Percentiles rank a stretch among this genome's conserved stretches.
phyloP scores from a whole-genome alignment of 164 flowering plant genomes.

The Cinnamomum chago region DNA sequence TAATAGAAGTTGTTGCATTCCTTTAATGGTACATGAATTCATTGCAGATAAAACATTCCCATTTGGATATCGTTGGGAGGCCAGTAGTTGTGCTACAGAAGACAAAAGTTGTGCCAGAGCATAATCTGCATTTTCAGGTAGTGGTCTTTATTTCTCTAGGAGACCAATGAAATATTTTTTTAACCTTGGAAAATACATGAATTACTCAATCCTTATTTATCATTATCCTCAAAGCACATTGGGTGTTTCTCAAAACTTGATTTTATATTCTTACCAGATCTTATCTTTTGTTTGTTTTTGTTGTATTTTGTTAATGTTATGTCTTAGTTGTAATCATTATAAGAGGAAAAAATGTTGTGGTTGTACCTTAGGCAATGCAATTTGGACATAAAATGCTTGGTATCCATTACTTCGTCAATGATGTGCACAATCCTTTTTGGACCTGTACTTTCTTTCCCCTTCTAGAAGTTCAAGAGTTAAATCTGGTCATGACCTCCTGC shows the following conservation, averaged over 20 bases:
- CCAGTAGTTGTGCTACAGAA: conserved; percentile 81
- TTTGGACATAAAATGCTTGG: background rate
- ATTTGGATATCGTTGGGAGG: conserved; percentile 83
- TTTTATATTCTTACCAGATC: background rate
- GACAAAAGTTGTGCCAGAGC: conserved; percentile 79
- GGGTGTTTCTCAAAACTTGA: background rate
- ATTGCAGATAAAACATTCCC: conserved; percentile 70
- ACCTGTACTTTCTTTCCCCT: too few relatives aligned
- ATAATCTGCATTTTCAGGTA: conserved; percentile 87
- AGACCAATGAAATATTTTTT: background rate
- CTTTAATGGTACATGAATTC: conserved; percentile 9
- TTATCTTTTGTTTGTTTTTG: background rate
- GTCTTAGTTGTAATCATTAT: background rate
- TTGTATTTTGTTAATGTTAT: background rate
- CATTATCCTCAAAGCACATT: background rate
- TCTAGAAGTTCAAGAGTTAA: too few relatives aligned
- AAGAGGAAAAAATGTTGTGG: background rate
- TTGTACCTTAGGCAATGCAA: background rate
- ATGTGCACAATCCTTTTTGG: background rate
- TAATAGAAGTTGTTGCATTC: background rate
- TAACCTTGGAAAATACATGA: background rate
- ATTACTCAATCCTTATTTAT: too few relatives aligned
- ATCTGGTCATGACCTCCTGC: too few relatives aligned
- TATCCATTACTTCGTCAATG: background rate
- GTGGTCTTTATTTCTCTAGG: background rate